phyloP scores from a whole-genome alignment of 2,329 filamentous ascomycete species.

The Ophiostoma perfectum region DNA sequence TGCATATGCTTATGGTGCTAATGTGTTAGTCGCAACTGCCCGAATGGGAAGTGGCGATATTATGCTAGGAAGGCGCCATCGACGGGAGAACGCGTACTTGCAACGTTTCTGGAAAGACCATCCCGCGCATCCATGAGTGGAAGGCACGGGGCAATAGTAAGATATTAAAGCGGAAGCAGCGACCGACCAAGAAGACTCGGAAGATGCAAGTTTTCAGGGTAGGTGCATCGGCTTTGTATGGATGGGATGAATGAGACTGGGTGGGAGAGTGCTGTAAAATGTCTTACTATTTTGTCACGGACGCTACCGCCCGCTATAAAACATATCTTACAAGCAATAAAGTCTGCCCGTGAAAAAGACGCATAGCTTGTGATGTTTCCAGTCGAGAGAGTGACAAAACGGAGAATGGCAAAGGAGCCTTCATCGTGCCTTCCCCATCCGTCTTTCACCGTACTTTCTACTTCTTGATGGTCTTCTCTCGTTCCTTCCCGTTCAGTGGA shows the following conservation, averaged over 20 bases:
- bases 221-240: not conserved
- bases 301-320: not conserved
- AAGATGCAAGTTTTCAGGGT: not conserved
- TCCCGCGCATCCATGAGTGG: not conserved
- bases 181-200: not conserved
- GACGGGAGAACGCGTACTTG: slow-evolving; percentile 3
- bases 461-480: not conserved
- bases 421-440: not conserved
- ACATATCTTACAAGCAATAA: too few species aligned
- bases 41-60: not conserved
- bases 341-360: too few species aligned
- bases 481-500: slow-evolving; percentile 7
- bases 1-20: not conserved
- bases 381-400: too few species aligned
- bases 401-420: not conserved
- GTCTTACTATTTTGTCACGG: not conserved
- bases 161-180: slow-evolving; percentile 1
- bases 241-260: not conserved
- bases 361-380: too few species aligned
- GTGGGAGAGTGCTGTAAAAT: not conserved
- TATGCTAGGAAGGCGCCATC: slow-evolving; percentile 6
- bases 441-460: slow-evolving; percentile 4
- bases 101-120: not conserved
- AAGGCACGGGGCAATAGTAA: not conserved
- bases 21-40: slow-evolving; percentile 9